Evolutionary conservation across 257 asterid genomes (phyloP).

Genomic region (Solanum pimpinellifolium): DNA sequence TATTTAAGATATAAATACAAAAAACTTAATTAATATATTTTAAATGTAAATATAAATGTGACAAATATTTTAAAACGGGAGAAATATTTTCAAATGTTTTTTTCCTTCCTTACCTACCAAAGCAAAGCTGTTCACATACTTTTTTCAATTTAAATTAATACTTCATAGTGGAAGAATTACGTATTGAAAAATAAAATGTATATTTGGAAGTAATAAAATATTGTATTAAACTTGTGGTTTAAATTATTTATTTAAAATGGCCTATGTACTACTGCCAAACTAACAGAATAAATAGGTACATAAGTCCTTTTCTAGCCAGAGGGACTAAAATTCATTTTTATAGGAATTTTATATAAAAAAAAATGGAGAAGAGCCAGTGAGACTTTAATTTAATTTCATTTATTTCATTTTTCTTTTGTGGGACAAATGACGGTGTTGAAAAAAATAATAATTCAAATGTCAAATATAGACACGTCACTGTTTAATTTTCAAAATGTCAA

Average conservation of each 20-base stretch:
- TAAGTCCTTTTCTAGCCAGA: neutral
- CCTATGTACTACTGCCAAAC: neutral
- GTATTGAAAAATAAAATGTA: neutral
- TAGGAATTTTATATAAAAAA: neutral
- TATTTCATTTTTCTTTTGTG: neutral
- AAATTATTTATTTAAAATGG: neutral
- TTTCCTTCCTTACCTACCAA: neutral
- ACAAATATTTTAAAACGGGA: neutral
- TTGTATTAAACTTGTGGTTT: neutral
- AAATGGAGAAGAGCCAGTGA: neutral
- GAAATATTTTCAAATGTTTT: neutral
- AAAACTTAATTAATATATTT: neutral
- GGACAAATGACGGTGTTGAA: neutral
- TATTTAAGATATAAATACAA: neutral
- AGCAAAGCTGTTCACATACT: neutral
- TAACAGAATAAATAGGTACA: neutral
- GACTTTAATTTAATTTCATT: neutral
- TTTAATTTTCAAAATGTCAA: neutral
- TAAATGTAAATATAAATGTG: neutral
- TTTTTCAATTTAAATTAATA: neutral
- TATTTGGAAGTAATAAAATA: neutral
- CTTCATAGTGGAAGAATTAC: neutral
- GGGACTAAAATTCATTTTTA: neutral
- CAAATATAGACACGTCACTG: neutral
- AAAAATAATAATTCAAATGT: neutral